Conservation (phyloP, 495 filamentous ascomycete genomes). For the Aspergillus affinis region DNA sequence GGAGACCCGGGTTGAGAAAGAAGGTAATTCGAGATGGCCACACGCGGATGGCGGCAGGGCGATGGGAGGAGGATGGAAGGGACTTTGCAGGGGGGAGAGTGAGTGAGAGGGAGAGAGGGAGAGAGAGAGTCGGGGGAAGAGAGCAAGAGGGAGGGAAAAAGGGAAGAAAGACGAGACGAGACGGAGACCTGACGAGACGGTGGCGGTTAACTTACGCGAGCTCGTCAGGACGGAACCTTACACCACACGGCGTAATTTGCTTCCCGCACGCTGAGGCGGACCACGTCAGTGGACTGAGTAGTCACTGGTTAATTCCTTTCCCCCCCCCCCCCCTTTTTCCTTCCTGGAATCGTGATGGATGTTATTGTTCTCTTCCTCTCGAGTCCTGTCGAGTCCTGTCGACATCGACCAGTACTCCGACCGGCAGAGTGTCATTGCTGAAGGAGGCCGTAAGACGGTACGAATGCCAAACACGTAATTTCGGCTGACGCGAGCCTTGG, state of each 20-base stretch:
- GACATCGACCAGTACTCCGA: too few relatives aligned
- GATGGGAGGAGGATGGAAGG: slow-evolving; percentile 5
- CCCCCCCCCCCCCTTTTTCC: too few relatives aligned
- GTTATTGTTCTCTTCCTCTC: too few relatives aligned
- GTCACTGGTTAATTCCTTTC: too few relatives aligned
- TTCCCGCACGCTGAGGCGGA: slow-evolving; percentile 7
- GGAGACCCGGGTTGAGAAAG: slow-evolving; percentile 6
- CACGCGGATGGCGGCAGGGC: slow-evolving; percentile 1
- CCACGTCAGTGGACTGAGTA: not conserved
- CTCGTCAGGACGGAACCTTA: slow-evolving; percentile 21
- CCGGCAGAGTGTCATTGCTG: too few relatives aligned
- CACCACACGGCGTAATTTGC: slow-evolving; percentile 22
- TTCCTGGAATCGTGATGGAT: too few relatives aligned
- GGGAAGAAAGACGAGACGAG: slow-evolving; percentile 22
- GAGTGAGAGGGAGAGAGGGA: slow-evolving; percentile 25
- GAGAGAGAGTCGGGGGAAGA: slow-evolving; percentile 11
- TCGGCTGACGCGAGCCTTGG: not conserved
- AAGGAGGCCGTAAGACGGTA: too few relatives aligned
- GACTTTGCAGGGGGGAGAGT: slow-evolving; percentile 13
- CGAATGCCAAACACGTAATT: too few relatives aligned
- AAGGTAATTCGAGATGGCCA: slow-evolving; percentile 15
- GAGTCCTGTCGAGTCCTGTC: too few relatives aligned
- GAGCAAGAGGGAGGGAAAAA: slow-evolving; percentile 15
- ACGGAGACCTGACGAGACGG: too few relatives aligned
- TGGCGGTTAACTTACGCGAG: slow-evolving; percentile 35